Percentiles rank a stretch among this genome's conserved stretches.
These are phyloP conservation scores for Beauveria sp. DNA, from an alignment of 2,329 filamentous ascomycete genomes.

Conservation along the genomic window DNA sequence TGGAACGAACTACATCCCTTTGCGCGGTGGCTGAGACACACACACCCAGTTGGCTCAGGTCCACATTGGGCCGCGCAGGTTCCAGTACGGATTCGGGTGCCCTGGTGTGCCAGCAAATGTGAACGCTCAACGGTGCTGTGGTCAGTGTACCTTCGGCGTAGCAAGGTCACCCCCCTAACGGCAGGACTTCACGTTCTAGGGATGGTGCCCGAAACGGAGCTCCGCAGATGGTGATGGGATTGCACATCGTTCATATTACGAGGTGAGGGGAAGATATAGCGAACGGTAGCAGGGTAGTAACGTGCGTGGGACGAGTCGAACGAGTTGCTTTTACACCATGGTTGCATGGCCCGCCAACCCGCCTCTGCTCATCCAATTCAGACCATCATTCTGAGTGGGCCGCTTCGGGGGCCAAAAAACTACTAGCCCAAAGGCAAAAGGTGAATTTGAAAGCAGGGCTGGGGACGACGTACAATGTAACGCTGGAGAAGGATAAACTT, in stretches of 20 bases:
- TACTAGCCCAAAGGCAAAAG: not conserved
- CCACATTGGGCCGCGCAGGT: not conserved
- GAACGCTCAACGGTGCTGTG: not conserved
- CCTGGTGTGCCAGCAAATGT: not conserved
- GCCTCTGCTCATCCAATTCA: not conserved
- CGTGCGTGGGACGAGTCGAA: not conserved
- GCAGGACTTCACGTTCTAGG: slow-evolving; percentile 4
- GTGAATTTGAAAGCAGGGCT: not conserved
- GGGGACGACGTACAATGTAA: not conserved
- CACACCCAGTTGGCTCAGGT: not conserved
- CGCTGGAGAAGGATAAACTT: not conserved
- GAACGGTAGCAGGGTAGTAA: not conserved
- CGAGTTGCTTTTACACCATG: too few species aligned
- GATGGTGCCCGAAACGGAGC: slow-evolving; percentile 6
- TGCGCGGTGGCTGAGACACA: too few species aligned
- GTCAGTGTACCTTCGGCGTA: not conserved
- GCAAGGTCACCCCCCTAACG: not conserved
- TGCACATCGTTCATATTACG: not conserved
- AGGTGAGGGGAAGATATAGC: not conserved
- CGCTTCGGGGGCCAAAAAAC: not conserved
- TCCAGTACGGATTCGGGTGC: not conserved
- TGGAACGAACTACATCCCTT: too few species aligned
- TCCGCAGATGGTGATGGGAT: not conserved
- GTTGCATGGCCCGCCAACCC: not conserved
- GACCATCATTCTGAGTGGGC: not conserved